Conservation (phyloP, 2,329 filamentous ascomycete genomes). For the Aspergillus costaricaensis region DNA sequence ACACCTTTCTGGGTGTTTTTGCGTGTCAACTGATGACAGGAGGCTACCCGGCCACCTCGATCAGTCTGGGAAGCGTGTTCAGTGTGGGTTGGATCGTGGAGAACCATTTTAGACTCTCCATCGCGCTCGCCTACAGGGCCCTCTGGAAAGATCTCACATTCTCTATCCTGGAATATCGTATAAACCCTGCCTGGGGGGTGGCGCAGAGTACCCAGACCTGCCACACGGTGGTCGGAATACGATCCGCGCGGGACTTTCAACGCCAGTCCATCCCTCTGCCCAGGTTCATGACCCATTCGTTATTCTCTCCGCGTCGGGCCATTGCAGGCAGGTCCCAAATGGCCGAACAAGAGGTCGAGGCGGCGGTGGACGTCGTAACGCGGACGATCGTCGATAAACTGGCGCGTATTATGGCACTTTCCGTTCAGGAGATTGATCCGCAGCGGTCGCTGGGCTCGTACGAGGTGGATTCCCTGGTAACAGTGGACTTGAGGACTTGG, state of each 20-base stretch:
- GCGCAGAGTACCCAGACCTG: not conserved
- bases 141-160: not conserved
- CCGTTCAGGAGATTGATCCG: not conserved
- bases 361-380: not conserved
- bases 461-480: constrained; percentile 33
- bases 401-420: not conserved
- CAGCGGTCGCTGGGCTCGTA: constrained; percentile 10
- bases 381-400: not conserved
- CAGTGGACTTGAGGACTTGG: constrained; percentile 36
- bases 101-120: not conserved
- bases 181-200: not conserved
- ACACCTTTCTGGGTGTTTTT: constrained; percentile 35
- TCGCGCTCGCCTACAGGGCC: not conserved
- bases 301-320: not conserved
- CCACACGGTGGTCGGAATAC: not conserved
- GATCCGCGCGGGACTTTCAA: not conserved
- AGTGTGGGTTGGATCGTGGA: not conserved
- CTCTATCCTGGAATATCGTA: not conserved
- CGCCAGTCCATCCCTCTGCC: not conserved
- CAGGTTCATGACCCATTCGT: not conserved
- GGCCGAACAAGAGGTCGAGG: not conserved
- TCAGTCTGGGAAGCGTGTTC: constrained; percentile 6
- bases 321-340: not conserved
- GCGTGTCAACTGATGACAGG: not conserved
- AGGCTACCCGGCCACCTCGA: not conserved